Evolutionary conservation across 352 stramenopile species (phyloP), one percentile per base, ranked within the genome.

Genomic region (Aphanomyces euteiches): DNA sequence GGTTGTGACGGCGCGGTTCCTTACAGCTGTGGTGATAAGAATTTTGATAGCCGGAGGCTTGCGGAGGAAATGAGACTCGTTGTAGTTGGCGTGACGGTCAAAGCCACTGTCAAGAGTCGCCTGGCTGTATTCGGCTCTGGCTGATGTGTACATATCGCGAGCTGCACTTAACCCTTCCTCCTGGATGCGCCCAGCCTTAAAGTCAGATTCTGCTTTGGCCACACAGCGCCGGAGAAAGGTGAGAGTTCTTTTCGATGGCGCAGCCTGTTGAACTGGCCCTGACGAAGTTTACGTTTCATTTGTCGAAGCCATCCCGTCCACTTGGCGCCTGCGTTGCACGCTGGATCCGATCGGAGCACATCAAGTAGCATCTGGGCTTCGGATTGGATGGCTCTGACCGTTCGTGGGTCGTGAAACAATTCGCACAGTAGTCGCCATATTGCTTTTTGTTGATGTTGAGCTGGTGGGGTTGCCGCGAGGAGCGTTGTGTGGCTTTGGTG

Each of bases 21-120:
- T 40, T 13, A 34, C 1, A 3, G 50, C 57, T 6, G 17, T 1
- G 17, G 13, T 41, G 34, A 61, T 61, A 1, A 5, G 21, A 1
- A 39, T 37, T 37, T 61, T 61, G 15, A 37, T 61, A 15, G 28
- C 54, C 6, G 21, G n/a, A 3, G 56, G 56, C 10, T 37, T 21
- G 3, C 56, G 56, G 36, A 63, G 45, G 28, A 63, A 63, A 10
- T 63, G 28, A 7, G 12, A 38, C 8, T 63, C 56, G 56, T 63
- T 45, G 7, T 4, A 3, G 36, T 45, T 63, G 0, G 56, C 28
- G 12, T 63, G 56, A 15, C 40, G 45, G 56, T 63, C 57, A 37
- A 53, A 66, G 3, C 38, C n/a, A 4, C 17, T 13, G 17, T 53
- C 57, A 0, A 48, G 13, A 12, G 7, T 15, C 34, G 47, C 12